Evolutionary conservation across 2,329 filamentous ascomycete species (phyloP).

Genomic region (Tolypocladium nubicola): DNA sequence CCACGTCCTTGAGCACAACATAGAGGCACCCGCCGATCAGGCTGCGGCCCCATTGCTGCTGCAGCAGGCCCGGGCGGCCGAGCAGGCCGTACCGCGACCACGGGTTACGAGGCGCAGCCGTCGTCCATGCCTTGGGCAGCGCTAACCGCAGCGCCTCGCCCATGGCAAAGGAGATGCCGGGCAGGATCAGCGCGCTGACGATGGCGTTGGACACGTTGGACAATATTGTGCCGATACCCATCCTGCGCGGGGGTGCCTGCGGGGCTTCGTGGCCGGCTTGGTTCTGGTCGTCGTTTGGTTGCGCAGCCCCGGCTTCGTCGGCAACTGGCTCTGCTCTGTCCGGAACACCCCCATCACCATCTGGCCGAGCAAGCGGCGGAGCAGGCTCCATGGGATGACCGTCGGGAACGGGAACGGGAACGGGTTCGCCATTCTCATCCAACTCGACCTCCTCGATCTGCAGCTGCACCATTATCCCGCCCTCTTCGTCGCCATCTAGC

Average conservation of each 20-base stretch:
- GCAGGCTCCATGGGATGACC: constrained; percentile 7
- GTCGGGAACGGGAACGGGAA: constrained; percentile 7
- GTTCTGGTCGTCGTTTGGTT: not conserved
- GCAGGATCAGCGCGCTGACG: constrained; percentile 59
- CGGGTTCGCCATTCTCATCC: constrained; percentile 22
- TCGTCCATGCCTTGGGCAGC: constrained; percentile 60
- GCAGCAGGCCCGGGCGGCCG: constrained; percentile 55
- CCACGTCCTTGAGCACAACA: constrained; percentile 65
- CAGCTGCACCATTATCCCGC: constrained; percentile 20
- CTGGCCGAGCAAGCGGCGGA: not conserved
- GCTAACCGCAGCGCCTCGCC: constrained; percentile 62
- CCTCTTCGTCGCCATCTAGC: not conserved
- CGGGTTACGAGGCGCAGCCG: constrained; percentile 19
- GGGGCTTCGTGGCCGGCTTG: constrained; percentile 18
- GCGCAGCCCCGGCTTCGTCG: not conserved
- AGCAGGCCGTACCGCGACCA: constrained; percentile 11
- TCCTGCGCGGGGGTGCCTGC: constrained; percentile 21
- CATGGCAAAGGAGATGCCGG: constrained; percentile 66
- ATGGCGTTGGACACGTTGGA: constrained; percentile 37
- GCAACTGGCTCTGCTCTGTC: not conserved
- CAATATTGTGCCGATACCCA: constrained; percentile 25
- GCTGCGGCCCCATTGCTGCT: constrained; percentile 80
- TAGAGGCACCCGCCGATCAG: constrained; percentile 82
- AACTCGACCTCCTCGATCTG: constrained; percentile 25
- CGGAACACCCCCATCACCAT: not conserved